A percentile compares a stretch with the other conserved stretches of the same genome.
These are phyloP conservation scores for Fragaria ananassa DNA, from an alignment of 306 rosid genomes.

Conservation along the genomic window DNA sequence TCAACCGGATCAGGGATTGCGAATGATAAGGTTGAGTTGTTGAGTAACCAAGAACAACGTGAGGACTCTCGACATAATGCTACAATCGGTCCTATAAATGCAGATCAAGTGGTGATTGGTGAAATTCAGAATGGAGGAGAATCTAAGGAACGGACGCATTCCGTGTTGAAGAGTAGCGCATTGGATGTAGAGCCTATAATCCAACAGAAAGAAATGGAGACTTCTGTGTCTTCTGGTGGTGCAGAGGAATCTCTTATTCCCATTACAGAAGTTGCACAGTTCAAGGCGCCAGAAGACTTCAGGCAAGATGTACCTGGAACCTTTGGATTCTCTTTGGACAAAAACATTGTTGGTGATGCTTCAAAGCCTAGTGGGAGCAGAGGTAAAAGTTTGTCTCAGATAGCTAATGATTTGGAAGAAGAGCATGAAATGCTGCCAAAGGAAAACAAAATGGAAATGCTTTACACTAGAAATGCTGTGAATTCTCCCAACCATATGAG, in stretches of 20 bases:
- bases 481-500: slow-evolving; percentile 22
- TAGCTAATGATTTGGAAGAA: slow-evolving; percentile 16
- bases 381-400: not conserved
- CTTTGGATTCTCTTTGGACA: slow-evolving; percentile 22
- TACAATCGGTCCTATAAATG: slow-evolving; percentile 20
- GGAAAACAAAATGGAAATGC: slow-evolving; percentile 28
- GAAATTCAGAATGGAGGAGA: slow-evolving; percentile 23
- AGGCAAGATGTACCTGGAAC: slow-evolving; percentile 28
- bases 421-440: slow-evolving; percentile 23
- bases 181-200: slow-evolving; percentile 13
- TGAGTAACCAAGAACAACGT: slow-evolving; percentile 33
- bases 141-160: slow-evolving; percentile 15
- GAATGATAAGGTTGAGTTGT: slow-evolving; percentile 29
- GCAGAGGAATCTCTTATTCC: slow-evolving; percentile 19
- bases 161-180: not conserved
- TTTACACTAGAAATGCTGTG: slow-evolving; percentile 13
- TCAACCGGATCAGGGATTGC: slow-evolving; percentile 15
- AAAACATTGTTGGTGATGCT: slow-evolving; percentile 18
- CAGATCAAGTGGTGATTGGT: slow-evolving; percentile 10
- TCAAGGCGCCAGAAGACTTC: slow-evolving; percentile 29
- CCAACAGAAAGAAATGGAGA: not conserved
- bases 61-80: slow-evolving; percentile 22
- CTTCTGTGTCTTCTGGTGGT: slow-evolving; percentile 19
- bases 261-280: slow-evolving; percentile 24
- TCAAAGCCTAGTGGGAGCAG: slow-evolving; percentile 22